A percentile compares a stretch with the other conserved stretches of the same genome.
Evolutionary conservation across 2,329 filamentous ascomycete genomes (phyloP).

Genomic region (Leptodontidium sp.): DNA sequence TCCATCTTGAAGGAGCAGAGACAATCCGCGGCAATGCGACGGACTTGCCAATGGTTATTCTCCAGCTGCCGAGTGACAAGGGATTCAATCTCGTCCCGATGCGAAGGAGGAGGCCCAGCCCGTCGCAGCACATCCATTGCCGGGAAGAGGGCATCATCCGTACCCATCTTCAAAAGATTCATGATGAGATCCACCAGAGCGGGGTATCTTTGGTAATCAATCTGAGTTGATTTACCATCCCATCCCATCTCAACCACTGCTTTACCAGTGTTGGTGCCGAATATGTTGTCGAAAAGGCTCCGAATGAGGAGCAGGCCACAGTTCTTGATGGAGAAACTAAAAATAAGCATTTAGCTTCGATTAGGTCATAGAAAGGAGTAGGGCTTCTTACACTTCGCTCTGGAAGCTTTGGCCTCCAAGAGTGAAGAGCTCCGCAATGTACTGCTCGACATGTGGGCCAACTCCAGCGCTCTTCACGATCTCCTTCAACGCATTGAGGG

Average conservation of each 20-base stretch:
- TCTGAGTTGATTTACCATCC: conserved; percentile 69
- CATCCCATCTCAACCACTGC: conserved; percentile 65
- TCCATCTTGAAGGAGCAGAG: conserved; percentile 69
- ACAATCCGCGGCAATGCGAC: conserved; percentile 81
- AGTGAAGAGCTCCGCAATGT: conserved; percentile 76
- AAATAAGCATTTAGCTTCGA: conserved; percentile 21
- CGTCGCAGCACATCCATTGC: conserved; percentile 83
- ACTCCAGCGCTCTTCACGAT: conserved; percentile 87
- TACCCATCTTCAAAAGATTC: conserved; percentile 61
- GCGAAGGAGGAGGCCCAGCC: conserved; percentile 68
- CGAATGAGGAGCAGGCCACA: conserved; percentile 90
- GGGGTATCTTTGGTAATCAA: conserved; percentile 75
- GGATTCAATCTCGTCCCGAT: conserved; percentile 62
- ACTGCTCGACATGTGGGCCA: conserved; percentile 74
- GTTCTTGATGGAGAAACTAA: conserved; percentile 91
- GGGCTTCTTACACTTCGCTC: conserved; percentile 73
- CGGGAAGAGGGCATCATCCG: conserved; percentile 79
- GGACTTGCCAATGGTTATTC: conserved; percentile 80
- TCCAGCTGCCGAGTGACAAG: conserved; percentile 69
- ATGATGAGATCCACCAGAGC: conserved; percentile 70
- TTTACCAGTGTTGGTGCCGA: conserved; percentile 80
- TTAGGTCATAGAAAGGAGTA: background rate
- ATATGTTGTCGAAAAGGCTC: conserved; percentile 80
- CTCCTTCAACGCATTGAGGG: conserved; percentile 91
- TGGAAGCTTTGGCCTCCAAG: conserved; percentile 83